Conservation (phyloP, 192 early-diverging fungal species). For the Gigaspora rosea region DNA sequence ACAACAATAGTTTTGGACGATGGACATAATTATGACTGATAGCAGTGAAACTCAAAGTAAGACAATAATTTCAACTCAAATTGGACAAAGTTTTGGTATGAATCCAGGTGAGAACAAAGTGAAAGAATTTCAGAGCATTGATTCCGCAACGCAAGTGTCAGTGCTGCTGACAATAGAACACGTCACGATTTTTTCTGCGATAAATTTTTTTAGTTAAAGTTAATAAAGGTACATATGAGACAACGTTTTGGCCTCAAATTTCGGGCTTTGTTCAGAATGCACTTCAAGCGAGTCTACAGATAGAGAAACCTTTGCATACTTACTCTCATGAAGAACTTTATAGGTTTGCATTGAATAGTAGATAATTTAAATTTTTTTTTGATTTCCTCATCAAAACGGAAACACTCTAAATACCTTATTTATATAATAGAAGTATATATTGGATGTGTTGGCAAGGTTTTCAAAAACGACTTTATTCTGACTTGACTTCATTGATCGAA, state of each 20-base stretch:
- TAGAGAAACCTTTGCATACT: constrained; percentile 21
- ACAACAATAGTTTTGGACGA: too few relatives aligned
- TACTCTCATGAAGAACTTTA: constrained; percentile 39
- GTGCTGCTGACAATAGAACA: too few relatives aligned
- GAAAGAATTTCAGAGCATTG: too few relatives aligned
- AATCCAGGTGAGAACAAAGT: too few relatives aligned
- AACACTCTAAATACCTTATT: not conserved
- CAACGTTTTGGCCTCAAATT: constrained; percentile 31
- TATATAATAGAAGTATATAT: constrained; percentile 31
- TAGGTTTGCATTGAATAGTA: constrained; percentile 3
- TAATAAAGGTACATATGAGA: constrained; percentile 17
- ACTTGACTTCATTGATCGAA: constrained; percentile 7
- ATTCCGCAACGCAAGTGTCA: too few relatives aligned
- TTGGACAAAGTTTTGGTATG: too few relatives aligned
- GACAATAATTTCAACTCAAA: too few relatives aligned
- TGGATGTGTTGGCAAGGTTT: constrained; percentile 39
- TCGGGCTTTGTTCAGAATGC: constrained; percentile 29
- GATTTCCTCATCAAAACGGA: not conserved
- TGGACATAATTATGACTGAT: too few relatives aligned
- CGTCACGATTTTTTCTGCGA: too few relatives aligned
- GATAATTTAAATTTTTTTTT: not conserved
- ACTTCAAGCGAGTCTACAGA: constrained; percentile 21
- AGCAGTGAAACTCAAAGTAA: too few relatives aligned
- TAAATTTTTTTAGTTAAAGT: constrained; percentile 3
- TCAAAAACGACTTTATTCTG: constrained; percentile 23